Evolutionary conservation across 2,329 filamentous ascomycete species (phyloP), one percentile per base, ranked within the genome.

Genomic region (Colletotrichum noveboracense): DNA sequence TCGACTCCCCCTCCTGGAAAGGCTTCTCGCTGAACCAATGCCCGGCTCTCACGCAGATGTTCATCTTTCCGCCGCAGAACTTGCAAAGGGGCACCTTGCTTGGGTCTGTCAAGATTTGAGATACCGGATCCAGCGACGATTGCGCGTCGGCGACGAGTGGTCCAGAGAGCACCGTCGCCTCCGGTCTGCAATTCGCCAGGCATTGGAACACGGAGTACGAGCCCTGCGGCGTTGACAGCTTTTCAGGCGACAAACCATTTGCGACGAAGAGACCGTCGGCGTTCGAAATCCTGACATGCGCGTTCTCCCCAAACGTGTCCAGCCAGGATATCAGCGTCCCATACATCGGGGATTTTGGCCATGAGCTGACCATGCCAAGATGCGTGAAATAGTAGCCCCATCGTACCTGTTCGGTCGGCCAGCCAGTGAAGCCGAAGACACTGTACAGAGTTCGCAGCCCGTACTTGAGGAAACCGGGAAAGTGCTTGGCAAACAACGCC

Each of bases 331-430:
- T 38, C 28, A 78, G 70, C 13, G 16, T 66, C 10, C 58, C 38
- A 36, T 81, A 84, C 21, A 79, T 58, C 3, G 28, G 21, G n/a
- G 80, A 83, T 30, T 24, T 38, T 2, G 79, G 78, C 82, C 82
- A 84, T 3, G 66, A 75, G 16, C 75, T 75, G 8, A 81, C 76
- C 78, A 83, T 80, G 8, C 71, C 69, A 7, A 83, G 74, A 65
- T 83, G 82, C 1, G 79, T 79, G 74, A 84, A 83, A 71, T 80
- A 83, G 64, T 83, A 84, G 1, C 81, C 79, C 83, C 82, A 84
- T 65, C 81, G 80, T 8, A 80, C 79, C 32, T 73, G 75, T 21
- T 81, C 80, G 5, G 78, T 80, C 5, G 78, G 77, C 79, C 83
- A 85, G 5, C 65, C 73, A 3, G 65, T 34, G 74, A 80, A 83